Conservation (phyloP, 2,329 filamentous ascomycete species). For the Aspergillus cejpii region DNA sequence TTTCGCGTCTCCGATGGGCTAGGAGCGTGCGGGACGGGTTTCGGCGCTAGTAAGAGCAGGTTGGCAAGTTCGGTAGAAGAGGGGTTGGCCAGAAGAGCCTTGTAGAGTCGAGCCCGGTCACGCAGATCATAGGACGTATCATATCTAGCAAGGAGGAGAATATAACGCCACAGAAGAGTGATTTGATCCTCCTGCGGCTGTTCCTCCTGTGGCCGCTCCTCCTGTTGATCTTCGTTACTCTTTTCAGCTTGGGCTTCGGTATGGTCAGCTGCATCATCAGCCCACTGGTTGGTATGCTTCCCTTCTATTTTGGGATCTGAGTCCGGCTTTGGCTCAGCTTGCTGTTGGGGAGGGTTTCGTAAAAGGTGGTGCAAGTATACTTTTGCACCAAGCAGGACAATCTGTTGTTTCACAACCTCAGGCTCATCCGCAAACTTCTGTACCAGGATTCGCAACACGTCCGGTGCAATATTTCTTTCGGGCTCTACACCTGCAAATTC, state of each 20-base stretch:
- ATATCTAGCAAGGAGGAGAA: constrained; percentile 77
- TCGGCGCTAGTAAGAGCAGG: constrained; percentile 84
- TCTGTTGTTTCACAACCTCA: constrained; percentile 82
- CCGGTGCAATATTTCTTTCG: constrained; percentile 84
- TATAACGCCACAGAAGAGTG: constrained; percentile 73
- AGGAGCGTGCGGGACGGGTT: constrained; percentile 83
- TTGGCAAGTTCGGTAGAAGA: constrained; percentile 74
- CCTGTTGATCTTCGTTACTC: constrained; percentile 23
- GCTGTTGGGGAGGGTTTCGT: constrained; percentile 41
- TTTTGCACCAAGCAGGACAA: constrained; percentile 88
- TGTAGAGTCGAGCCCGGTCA: constrained; percentile 83
- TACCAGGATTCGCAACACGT: constrained; percentile 80
- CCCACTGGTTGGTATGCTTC: constrained; percentile 31
- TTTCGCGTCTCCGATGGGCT: constrained; percentile 81
- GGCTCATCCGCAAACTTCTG: constrained; percentile 79
- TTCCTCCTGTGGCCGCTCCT: constrained; percentile 29
- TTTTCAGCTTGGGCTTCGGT: constrained; percentile 13
- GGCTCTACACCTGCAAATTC: constrained; percentile 78
- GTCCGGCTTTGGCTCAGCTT: constrained; percentile 20
- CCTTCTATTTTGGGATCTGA: constrained; percentile 15
- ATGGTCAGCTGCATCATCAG: constrained; percentile 16
- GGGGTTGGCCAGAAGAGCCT: constrained; percentile 70
- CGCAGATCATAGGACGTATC: constrained; percentile 93
- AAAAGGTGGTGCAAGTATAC: constrained; percentile 82
- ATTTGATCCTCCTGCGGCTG: constrained; percentile 53